A percentile compares a stretch with the other conserved stretches of the same genome.
phyloP scores from a whole-genome alignment of 2,329 filamentous ascomycete species.

The Fusarium annulatum region DNA sequence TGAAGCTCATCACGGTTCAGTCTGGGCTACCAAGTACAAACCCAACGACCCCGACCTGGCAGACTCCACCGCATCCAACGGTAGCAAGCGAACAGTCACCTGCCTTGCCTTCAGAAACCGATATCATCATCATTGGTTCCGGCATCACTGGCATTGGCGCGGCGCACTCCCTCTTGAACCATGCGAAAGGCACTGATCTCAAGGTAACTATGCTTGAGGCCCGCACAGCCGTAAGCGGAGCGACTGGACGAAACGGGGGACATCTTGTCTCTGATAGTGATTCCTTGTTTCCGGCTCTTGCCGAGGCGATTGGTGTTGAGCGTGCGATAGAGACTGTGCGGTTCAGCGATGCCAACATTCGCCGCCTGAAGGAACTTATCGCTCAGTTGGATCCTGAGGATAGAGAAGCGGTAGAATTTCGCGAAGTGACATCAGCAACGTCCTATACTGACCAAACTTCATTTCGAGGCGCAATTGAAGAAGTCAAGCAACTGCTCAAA shows the following conservation, averaged over 20 bases:
- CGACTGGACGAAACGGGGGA: slow-evolving; percentile 48
- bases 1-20: slow-evolving; percentile 7
- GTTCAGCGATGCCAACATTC: slow-evolving; percentile 50
- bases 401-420: slow-evolving; percentile 22
- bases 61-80: slow-evolving; percentile 35
- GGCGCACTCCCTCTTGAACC: slow-evolving; percentile 40
- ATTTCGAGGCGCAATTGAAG: slow-evolving; percentile 6
- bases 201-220: slow-evolving; percentile 45
- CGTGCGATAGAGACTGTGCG: slow-evolving; percentile 55
- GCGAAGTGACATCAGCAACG: slow-evolving; percentile 7
- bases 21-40: slow-evolving; percentile 15
- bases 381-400: slow-evolving; percentile 4
- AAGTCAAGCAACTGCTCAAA: neutral
- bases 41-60: slow-evolving; percentile 26
- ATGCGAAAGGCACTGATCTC: slow-evolving; percentile 2
- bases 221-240: slow-evolving; percentile 43
- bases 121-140: slow-evolving; percentile 46
- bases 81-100: slow-evolving; percentile 38
- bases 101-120: slow-evolving; percentile 23
- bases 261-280: slow-evolving; percentile 50
- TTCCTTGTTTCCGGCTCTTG: slow-evolving; percentile 51
- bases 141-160: slow-evolving; percentile 45
- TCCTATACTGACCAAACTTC: slow-evolving; percentile 14
- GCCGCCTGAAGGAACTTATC: slow-evolving; percentile 13
- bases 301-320: slow-evolving; percentile 45